A percentile compares a stretch with the other conserved stretches of the same genome.
These are phyloP conservation scores for Phytophthora fragariae DNA, from an alignment of 352 stramenopile species.

Conservation along the genomic window DNA sequence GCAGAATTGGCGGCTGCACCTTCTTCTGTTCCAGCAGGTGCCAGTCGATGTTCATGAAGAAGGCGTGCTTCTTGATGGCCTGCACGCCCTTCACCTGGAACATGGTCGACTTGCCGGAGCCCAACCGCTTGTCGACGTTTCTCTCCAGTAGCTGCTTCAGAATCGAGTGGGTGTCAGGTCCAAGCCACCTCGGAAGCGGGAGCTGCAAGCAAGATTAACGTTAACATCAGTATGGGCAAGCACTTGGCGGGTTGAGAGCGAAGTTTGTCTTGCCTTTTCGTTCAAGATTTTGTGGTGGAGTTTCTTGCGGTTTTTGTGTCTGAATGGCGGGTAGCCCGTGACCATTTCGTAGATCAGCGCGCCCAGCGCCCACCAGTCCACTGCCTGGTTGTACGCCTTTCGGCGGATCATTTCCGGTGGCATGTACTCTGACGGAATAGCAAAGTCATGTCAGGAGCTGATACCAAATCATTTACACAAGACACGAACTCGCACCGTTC, in stretches of 20 bases:
- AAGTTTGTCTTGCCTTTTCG: conserved; percentile 60
- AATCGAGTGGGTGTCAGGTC: conserved; percentile 92
- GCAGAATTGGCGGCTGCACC: conserved; percentile 89
- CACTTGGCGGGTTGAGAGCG: too few species aligned
- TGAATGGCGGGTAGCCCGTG: conserved; percentile 82
- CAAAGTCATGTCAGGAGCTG: background rate
- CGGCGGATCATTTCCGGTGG: conserved; percentile 87
- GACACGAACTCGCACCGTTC: conserved; percentile 48
- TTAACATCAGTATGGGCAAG: conserved; percentile 15
- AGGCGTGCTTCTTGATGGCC: conserved; percentile 95
- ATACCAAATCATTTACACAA: background rate
- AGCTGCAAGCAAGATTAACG: conserved; percentile 37
- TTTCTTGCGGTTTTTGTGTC: conserved; percentile 89
- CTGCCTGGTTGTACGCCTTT: conserved; percentile 85
- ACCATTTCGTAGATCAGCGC: conserved; percentile 91
- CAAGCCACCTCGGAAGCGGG: conserved; percentile 82
- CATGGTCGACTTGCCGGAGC: conserved; percentile 96
- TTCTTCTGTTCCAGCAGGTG: conserved; percentile 92
- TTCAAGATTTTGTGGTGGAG: conserved; percentile 89
- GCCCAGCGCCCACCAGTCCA: conserved; percentile 89
- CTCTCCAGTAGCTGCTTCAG: conserved; percentile 97
- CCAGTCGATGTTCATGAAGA: conserved; percentile 96
- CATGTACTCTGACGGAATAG: conserved; percentile 77
- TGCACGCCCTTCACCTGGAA: conserved; percentile 98
- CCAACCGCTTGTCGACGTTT: conserved; percentile 95